phyloP scores from a whole-genome alignment of 2,329 filamentous ascomycete species.

The Pezicula radicicola region DNA sequence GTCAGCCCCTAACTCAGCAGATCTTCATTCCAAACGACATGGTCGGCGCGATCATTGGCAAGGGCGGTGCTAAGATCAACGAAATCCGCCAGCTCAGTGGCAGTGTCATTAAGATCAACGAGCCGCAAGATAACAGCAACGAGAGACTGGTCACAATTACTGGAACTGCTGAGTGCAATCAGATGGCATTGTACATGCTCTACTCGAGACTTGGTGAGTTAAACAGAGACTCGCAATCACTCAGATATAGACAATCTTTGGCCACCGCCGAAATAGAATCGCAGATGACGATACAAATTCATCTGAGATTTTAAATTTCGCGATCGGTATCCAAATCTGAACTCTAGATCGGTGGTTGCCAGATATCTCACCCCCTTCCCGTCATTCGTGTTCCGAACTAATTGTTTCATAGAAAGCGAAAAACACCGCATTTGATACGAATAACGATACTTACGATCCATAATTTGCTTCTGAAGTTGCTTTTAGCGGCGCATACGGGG shows the following conservation, averaged over 20 bases:
- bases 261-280: too few species aligned
- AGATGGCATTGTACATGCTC: slow-evolving; percentile 99
- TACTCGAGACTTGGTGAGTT: slow-evolving; percentile 88
- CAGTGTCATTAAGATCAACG: slow-evolving; percentile 99
- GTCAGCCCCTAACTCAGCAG: slow-evolving; percentile 89
- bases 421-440: slow-evolving; percentile 64
- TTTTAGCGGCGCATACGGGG: slow-evolving; percentile 3
- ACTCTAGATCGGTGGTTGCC: too few species aligned
- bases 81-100: slow-evolving; percentile 96
- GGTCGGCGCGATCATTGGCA: slow-evolving; percentile 98
- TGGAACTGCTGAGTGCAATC: slow-evolving; percentile 96
- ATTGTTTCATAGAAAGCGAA: slow-evolving; percentile 59
- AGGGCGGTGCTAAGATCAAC: slow-evolving; percentile 98
- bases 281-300: too few species aligned
- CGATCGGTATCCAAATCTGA: too few species aligned
- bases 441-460: neutral
- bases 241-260: too few species aligned
- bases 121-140: slow-evolving; percentile 98
- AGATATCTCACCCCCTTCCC: too few species aligned
- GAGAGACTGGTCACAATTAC: slow-evolving; percentile 97
- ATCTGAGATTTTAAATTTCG: too few species aligned
- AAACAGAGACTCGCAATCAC: slow-evolving; percentile 2
- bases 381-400: too few species aligned
- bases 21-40: slow-evolving; percentile 99
- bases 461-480: neutral